phyloP scores from a whole-genome alignment of 306 rosid genomes.

The Trifolium dubium region DNA sequence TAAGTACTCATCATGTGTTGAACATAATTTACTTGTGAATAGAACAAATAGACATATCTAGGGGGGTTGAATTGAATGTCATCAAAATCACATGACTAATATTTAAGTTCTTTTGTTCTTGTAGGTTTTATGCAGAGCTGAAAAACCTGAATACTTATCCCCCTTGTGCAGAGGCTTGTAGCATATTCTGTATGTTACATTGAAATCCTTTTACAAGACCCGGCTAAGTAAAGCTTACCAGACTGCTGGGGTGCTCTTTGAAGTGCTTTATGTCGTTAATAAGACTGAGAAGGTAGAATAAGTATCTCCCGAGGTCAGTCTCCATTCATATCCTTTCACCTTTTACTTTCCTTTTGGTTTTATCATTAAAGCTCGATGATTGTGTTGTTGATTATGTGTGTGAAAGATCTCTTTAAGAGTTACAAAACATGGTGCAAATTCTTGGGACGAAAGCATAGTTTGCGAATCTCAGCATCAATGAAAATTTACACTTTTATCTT shows the following conservation, averaged over 20 bases:
- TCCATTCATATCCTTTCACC: conserved; percentile 27
- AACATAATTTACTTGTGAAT: too few species aligned
- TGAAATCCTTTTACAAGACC: conserved; percentile 62
- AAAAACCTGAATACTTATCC: conserved; percentile 46
- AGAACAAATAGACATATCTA: not conserved
- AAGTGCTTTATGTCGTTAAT: conserved; percentile 95
- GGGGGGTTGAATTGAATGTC: conserved; percentile 22
- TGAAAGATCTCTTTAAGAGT: conserved; percentile 79
- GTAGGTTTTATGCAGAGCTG: conserved; percentile 85
- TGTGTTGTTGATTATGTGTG: conserved; percentile 84
- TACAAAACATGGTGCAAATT: conserved; percentile 92
- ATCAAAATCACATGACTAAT: conserved; percentile 14
- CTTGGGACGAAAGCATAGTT: conserved; percentile 86
- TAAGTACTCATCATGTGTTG: not conserved
- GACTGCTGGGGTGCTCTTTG: conserved; percentile 94
- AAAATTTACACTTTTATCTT: conserved; percentile 26
- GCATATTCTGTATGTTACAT: conserved; percentile 2
- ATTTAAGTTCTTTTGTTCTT: conserved; percentile 41
- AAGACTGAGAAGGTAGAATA: conserved; percentile 96
- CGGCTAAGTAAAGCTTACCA: conserved; percentile 96
- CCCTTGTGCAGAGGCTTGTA: not conserved
- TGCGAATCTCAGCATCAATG: conserved; percentile 48
- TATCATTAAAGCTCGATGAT: conserved; percentile 80
- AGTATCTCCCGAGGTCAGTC: conserved; percentile 97
- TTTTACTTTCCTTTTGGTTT: conserved; percentile 16